These are phyloP conservation scores for Ceratocystis huliohia DNA, from an alignment of 2,329 filamentous ascomycete genomes.

Conservation along the genomic window DNA sequence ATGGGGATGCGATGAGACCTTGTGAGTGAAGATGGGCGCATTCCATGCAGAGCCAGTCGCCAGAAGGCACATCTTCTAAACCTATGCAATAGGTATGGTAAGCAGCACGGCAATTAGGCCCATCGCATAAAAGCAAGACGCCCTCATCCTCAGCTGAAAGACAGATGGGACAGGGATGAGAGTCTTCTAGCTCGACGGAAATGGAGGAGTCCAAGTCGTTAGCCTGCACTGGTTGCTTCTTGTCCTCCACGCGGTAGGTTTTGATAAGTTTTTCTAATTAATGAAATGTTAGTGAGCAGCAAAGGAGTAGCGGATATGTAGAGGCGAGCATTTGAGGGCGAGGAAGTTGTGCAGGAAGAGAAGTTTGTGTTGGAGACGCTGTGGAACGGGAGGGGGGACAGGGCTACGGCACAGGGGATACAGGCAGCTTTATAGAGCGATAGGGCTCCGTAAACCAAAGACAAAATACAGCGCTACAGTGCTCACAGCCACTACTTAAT, in stretches of 20 bases:
- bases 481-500: too few relatives aligned
- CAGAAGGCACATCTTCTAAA: slow-evolving; percentile 60
- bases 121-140: slow-evolving; percentile 77
- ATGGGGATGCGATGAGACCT: not conserved
- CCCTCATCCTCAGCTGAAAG: slow-evolving; percentile 69
- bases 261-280: slow-evolving; percentile 41
- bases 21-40: slow-evolving; percentile 46
- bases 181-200: slow-evolving; percentile 55
- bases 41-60: slow-evolving; percentile 82
- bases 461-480: not conserved
- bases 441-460: not conserved
- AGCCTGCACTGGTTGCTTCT: slow-evolving; percentile 47
- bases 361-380: not conserved
- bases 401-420: not conserved
- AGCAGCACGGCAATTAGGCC: slow-evolving; percentile 57
- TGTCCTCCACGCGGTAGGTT: slow-evolving; percentile 59
- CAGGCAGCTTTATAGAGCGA: not conserved
- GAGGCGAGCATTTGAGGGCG: not conserved
- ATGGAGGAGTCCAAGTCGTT: slow-evolving; percentile 57
- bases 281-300: not conserved
- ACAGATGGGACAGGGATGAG: slow-evolving; percentile 79
- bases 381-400: too few relatives aligned
- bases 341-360: not conserved
- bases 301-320: not conserved
- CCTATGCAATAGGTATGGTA: slow-evolving; percentile 91